Evolutionary conservation across 2,329 filamentous ascomycete species (phyloP).

Genomic region (Sporothrix schenckii): DNA sequence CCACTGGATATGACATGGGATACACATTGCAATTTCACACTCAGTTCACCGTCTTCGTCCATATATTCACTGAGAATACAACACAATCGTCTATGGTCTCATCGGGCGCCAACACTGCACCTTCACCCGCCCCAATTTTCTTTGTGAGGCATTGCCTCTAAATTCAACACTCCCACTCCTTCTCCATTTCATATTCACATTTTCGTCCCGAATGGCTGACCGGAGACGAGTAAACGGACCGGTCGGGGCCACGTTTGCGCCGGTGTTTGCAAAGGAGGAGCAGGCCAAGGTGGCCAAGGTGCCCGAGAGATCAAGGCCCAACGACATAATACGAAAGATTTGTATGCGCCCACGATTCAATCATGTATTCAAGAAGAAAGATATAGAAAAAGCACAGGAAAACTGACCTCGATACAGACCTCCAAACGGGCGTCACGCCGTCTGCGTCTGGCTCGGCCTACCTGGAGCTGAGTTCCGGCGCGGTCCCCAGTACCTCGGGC

Average conservation of each 20-base stretch:
- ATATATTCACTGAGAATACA: not conserved
- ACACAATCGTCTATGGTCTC: too few relatives aligned
- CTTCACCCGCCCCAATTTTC: too few relatives aligned
- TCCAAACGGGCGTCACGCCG: constrained; percentile 89
- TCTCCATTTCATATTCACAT: not conserved
- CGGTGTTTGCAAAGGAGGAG: constrained; percentile 56
- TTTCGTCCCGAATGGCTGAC: constrained; percentile 65
- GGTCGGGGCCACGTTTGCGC: constrained; percentile 72
- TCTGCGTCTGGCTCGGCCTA: constrained; percentile 71
- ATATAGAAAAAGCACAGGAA: too few relatives aligned
- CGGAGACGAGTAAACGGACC: constrained; percentile 90
- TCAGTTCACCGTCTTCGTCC: not conserved
- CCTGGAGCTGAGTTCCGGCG: constrained; percentile 47
- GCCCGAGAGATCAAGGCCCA: constrained; percentile 58
- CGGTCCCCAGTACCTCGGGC: constrained; percentile 51
- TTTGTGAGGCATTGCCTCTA: not conserved
- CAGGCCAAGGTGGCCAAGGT: constrained; percentile 49
- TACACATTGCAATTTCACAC: not conserved
- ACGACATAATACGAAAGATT: constrained; percentile 78
- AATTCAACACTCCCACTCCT: not conserved
- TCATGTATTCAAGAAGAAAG: too few relatives aligned
- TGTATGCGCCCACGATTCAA: constrained; percentile 61
- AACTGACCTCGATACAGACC: constrained; percentile 55
- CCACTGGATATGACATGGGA: not conserved
- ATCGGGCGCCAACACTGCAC: not conserved